Evolutionary conservation across 176 grass and related monocot species (phyloP), one percentile per base, ranked within the genome.

Genomic region (Aegilops longissima): DNA sequence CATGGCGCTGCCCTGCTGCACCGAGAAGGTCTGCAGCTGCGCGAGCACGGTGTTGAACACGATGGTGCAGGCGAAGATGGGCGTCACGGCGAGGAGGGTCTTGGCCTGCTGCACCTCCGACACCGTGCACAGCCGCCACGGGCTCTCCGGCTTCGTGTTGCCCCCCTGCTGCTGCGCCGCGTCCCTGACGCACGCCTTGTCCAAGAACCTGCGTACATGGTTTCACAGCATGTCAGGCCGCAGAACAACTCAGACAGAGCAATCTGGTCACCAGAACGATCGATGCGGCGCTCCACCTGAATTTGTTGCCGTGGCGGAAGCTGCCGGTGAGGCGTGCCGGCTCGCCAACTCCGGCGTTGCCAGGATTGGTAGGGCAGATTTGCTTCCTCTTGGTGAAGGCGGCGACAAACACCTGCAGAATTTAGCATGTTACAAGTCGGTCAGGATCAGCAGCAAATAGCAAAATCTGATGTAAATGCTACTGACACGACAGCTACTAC

Each of bases 21-120:
- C 96, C 14, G 96, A 98, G 92, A 98, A 98, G 65, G 96, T 98
- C 86, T 98, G 96, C 64, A 98, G 93, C 88, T 98, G 96, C 44
- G 96, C 96, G 4, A 96, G 84, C 87, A 98, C 93, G 29, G 96
- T 98, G 93, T 98, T 98, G 87, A 98, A 98, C 70, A 98, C 86
- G 81, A 98, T 96, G 66, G 96, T 98, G 88, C 96, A 98, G 34
- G 96, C 93, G 79, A 96, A 96, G 58, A 98, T 96, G n/a, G 96
- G 96, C 12, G 93, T 93, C 86, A 98, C 90, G 69, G 93, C 93
- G 12, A 98, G 91, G 39, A 98, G 88, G 24, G 86, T 95, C 82
- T 98, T 98, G 23, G 90, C 89, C 81, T 96, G 90, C 86, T 85
- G 92, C 23, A 98, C 93, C 90, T 98, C 78, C 0, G 87, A 49